phyloP scores from a whole-genome alignment of 1,284 basidiomycete species.

The Ganoderma sp. region DNA sequence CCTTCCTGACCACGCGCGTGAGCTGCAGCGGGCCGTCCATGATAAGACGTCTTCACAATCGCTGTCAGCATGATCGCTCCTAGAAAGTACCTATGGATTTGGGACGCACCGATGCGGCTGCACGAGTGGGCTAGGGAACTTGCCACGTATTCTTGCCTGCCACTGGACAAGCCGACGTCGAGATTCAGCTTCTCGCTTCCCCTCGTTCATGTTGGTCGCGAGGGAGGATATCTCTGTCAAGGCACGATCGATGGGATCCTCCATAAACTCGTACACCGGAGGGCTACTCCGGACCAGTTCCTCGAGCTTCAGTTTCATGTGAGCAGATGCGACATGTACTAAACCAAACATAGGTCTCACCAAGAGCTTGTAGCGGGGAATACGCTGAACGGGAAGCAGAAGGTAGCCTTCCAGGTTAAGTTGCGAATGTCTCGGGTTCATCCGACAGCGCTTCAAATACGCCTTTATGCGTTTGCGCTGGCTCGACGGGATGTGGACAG shows the following conservation, averaged over 20 bases:
- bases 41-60: conserved; percentile 70
- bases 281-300: conserved; percentile 85
- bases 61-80: conserved; percentile 8
- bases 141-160: conserved; percentile 91
- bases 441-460: conserved; percentile 85
- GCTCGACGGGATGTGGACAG: conserved; percentile 58
- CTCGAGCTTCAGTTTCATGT: conserved; percentile 63
- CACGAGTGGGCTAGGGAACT: conserved; percentile 93
- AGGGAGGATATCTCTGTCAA: conserved; percentile 84
- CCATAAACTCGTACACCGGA: conserved; percentile 70
- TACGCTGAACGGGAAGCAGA: conserved; percentile 93
- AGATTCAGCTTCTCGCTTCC: conserved; percentile 92
- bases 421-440: conserved; percentile 92
- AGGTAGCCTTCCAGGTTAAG: conserved; percentile 95
- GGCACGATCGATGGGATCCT: conserved; percentile 87
- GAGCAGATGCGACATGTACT: conserved; percentile 5
- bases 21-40: conserved; percentile 87
- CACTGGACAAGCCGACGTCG: conserved; percentile 88
- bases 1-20: conserved; percentile 89
- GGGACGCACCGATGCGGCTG: conserved; percentile 86
- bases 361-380: conserved; percentile 93
- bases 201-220: conserved; percentile 95
- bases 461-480: conserved; percentile 87
- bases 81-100: conserved; percentile 10
- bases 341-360: conserved; percentile 50